A percentile compares a stretch with the other conserved stretches of the same genome.
phyloP scores from a whole-genome alignment of 2,329 filamentous ascomycete species.

The Cyphellophora europaea region DNA sequence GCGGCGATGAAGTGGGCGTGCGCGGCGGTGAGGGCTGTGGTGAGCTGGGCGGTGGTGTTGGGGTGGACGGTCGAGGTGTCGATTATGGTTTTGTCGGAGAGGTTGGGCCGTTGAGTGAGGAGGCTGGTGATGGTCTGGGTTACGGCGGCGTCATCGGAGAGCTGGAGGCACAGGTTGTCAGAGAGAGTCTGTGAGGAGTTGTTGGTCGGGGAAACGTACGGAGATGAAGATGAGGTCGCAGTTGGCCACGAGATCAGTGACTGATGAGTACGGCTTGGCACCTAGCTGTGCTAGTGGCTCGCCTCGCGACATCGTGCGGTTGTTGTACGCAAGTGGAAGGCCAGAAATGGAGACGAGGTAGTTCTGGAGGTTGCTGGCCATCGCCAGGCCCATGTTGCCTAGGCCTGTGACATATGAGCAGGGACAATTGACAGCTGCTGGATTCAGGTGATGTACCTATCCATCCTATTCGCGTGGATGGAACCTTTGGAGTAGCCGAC shows the following conservation, averaged over 20 bases:
- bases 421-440: too few relatives aligned
- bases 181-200: too few relatives aligned
- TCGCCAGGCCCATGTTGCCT: neutral
- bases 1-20: constrained; percentile 33
- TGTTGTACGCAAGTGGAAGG: neutral
- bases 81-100: constrained; percentile 28
- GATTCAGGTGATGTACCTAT: too few relatives aligned
- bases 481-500: too few relatives aligned
- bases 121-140: neutral
- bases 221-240: neutral
- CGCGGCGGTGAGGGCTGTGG: constrained; percentile 20
- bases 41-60: constrained; percentile 26
- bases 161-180: neutral
- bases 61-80: constrained; percentile 46
- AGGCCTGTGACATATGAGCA: too few relatives aligned
- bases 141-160: neutral
- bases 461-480: too few relatives aligned
- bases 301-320: neutral
- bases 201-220: too few relatives aligned
- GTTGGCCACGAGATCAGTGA: neutral
- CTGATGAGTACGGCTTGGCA: neutral
- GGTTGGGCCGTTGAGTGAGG: neutral
- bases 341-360: neutral
- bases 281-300: neutral
- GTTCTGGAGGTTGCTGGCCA: neutral